Evolutionary conservation across 208 protist genomes (phyloP).

Genomic region (Wallacemonas sp.): DNA sequence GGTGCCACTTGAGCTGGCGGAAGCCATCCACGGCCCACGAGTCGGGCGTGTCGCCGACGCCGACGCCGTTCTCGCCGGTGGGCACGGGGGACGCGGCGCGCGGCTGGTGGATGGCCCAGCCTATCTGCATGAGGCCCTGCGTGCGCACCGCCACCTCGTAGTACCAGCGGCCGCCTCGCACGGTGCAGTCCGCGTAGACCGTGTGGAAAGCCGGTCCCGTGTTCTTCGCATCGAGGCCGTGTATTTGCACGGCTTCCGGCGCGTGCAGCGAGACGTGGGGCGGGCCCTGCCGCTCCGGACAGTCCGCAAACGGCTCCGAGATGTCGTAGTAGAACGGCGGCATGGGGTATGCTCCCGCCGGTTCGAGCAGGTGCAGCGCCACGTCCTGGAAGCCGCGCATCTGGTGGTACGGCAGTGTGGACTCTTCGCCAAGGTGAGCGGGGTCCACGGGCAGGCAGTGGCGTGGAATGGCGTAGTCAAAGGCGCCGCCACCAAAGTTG

Average conservation of each 20-base stretch:
- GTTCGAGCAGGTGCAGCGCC: conserved; percentile 64
- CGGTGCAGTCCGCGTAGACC: conserved; percentile 75
- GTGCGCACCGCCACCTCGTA: conserved; percentile 89
- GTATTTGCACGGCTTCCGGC: conserved; percentile 67
- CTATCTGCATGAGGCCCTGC: conserved; percentile 93
- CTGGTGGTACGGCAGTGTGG: conserved; percentile 88
- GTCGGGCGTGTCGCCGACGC: conserved; percentile 82
- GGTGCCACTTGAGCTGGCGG: conserved; percentile 87
- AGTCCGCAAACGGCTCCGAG: conserved; percentile 81
- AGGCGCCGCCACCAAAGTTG: conserved; percentile 88
- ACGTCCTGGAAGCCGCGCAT: conserved; percentile 88
- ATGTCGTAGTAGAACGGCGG: conserved; percentile 89
- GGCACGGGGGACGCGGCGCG: conserved; percentile 10
- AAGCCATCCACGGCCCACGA: conserved; percentile 91
- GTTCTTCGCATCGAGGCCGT: conserved; percentile 79
- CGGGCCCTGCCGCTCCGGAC: conserved; percentile 71
- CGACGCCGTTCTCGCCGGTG: conserved; percentile 21
- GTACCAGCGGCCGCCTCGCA: conserved; percentile 85
- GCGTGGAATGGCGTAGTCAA: conserved; percentile 78
- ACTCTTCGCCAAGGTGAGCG: conserved; percentile 67
- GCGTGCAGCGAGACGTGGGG: conserved; percentile 85
- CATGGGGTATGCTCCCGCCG: conserved; percentile 47
- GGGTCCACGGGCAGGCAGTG: conserved; percentile 85
- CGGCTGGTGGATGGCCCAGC: conserved; percentile 63
- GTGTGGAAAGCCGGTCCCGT: conserved; percentile 69